A percentile compares a stretch with the other conserved stretches of the same genome.
Conservation (phyloP, 495 filamentous ascomycete species). For the Aspergillus asperescens region DNA sequence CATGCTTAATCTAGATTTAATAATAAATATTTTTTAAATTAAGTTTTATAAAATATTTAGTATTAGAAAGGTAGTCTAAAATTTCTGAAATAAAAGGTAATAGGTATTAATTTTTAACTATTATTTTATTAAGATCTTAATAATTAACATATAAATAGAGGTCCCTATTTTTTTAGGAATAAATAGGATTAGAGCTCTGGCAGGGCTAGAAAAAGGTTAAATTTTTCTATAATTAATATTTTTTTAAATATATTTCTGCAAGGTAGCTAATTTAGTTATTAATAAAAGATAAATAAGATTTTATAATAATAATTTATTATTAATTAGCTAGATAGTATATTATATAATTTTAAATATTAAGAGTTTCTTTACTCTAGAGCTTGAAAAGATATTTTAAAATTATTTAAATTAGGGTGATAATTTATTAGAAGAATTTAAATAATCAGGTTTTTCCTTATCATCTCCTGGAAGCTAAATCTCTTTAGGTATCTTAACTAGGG, state of each 20-base stretch:
- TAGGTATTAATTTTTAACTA: not conserved
- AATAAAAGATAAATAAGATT: too few species aligned
- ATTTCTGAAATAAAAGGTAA: not conserved
- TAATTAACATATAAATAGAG: not conserved
- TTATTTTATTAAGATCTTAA: not conserved
- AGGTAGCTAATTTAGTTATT: too few species aligned
- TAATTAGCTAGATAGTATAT: not conserved
- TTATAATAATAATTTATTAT: constrained; percentile 1
- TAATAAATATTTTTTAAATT: not conserved
- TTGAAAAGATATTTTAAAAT: constrained; percentile 2
- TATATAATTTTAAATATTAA: too few species aligned
- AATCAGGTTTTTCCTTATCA: too few species aligned
- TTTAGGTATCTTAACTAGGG: too few species aligned
- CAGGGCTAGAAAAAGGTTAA: not conserved
- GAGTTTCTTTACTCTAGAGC: constrained; percentile 2
- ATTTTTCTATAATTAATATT: not conserved
- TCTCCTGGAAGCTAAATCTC: too few species aligned
- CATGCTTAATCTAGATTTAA: not conserved
- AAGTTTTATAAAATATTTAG: not conserved
- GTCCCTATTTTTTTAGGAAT: not conserved
- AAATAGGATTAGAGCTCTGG: not conserved
- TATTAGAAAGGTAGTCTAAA: not conserved
- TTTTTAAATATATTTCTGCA: not conserved
- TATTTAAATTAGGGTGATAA: too few species aligned
- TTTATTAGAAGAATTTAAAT: too few species aligned